Evolutionary conservation across 139 green algal genomes (phyloP), one percentile per base, ranked within the genome.

Genomic region (Ulvella scutata): DNA sequence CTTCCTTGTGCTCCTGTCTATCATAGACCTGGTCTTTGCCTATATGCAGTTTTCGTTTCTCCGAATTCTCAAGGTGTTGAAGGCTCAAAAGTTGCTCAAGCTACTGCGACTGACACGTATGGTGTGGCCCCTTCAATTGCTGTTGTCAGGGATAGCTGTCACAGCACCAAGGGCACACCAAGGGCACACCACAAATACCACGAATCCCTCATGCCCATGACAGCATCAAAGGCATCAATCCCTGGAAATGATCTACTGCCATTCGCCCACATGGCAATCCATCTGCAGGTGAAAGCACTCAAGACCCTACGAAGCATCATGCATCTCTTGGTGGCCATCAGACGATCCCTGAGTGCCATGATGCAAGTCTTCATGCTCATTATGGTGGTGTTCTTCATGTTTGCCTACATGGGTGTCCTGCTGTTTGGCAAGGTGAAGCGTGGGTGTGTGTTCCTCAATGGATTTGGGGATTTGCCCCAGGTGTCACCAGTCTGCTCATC

Each of bases 1-100:
- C 37, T 79, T 82, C 61, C 80, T 89, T 72, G 77, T 86, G n/a
- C 2, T 83, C 28, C 73, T 83, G 21, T 82, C 77, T 34, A 73
- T 85, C 3, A 73, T 81, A 20, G 77, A 84, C 37, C 75, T 82
- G 51, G 51, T 26, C 13, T 67, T 67, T 67, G 10, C 51, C 31
- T 67, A 67, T 26, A 9, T 67, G 51, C 51, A 67, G 17, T 67
- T 26, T 34, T 36, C n/a, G 2, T 67, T 67, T 23, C 51, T 67
- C 33, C 51, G 51, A 26, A 67, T 67, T 34, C 31, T 67, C 51
- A 67, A 67, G 51, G 51, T 67, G 9, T 26, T 67, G 20, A 67
- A 67, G 51, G 51, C 51, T 67, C 51, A 67, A 26, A 67, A 67
- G 20, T 10, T 67, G 51, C 51, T 67, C 9, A 67, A 67, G 20